Evolutionary conservation across 2,329 filamentous ascomycete genomes (phyloP), one percentile per base, ranked within the genome.

Genomic region (Ophiostoma piceae): DNA sequence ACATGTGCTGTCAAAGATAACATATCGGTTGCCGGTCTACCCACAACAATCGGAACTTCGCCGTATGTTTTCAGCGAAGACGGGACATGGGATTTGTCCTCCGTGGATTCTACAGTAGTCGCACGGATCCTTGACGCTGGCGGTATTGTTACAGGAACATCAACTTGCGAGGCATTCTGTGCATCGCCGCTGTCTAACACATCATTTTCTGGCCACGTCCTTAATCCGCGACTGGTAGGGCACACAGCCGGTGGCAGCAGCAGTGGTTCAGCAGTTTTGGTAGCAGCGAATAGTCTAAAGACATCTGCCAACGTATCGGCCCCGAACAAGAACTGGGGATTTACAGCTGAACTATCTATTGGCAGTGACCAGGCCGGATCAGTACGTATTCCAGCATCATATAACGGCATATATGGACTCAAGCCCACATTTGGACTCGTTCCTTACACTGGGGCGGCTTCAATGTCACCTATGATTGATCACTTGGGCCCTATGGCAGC

Each of bases 1-100:
- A 90, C 90, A 0, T 84, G 92, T 2, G 89, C 86, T 0, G 84
- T 92, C 66, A 94, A 94, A 79, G 91, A 94, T 74, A 90, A 92
- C 76, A 86, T 90, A 65, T 87, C 92, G 75, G 78, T 94, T 19
- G 85, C 86, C 19, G 91, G 90, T 0, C 86, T 29, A 81, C 82
- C 66, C 80, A 86, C 72, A 84, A 90, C 75, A 88, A 87, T 74
- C 14, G 75, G 74, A 74, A 86, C 83, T 1, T 79, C 82, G 4
- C 76, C 81, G 14, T 79, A 79, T 4, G 72, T 75, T 0, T 70
- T 76, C 14, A 62, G 57, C 22, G 16, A 62, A 32, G 57, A 62
- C 14, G 57, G 57, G 6, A 29, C 9, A 19, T 62, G 57, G 57
- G 57, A 62, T 16, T 16, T 32, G 1, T 62, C 57, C 2, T 11